Percentiles rank a stretch among this genome's conserved stretches.
These are phyloP conservation scores for Acacia pycnantha DNA, from an alignment of 331 rosid species.

Conservation along the genomic window DNA sequence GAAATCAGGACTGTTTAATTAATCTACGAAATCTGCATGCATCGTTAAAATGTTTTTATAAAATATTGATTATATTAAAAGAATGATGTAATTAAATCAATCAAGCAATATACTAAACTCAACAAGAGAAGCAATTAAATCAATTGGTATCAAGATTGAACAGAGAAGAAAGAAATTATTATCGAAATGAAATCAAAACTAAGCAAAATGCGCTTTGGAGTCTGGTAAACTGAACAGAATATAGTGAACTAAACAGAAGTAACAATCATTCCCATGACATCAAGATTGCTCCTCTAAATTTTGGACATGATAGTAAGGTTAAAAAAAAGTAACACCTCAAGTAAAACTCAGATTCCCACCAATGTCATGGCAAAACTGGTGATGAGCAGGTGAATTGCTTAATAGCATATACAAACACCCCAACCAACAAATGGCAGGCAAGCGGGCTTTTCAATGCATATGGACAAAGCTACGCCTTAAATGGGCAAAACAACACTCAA, in stretches of 20 bases:
- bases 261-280: constrained; percentile 13
- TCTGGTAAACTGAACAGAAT: constrained; percentile 15
- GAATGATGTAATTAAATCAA: neutral
- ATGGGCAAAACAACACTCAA: neutral
- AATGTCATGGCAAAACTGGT: constrained; percentile 48
- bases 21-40: neutral
- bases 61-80: neutral
- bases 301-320: constrained; percentile 12
- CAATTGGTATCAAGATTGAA: neutral
- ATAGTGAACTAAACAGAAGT: neutral
- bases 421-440: constrained; percentile 30
- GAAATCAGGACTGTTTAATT: neutral
- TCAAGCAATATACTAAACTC: neutral
- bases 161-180: constrained; percentile 10
- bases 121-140: neutral
- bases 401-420: constrained; percentile 35
- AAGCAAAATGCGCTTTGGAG: constrained; percentile 8
- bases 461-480: constrained; percentile 23
- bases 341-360: constrained; percentile 34
- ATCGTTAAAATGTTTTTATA: neutral
- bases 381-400: constrained; percentile 35
- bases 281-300: constrained; percentile 32
- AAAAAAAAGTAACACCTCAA: constrained; percentile 14
- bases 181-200: constrained; percentile 10
- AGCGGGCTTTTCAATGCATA: constrained; percentile 38